Evolutionary conservation across 2,329 filamentous ascomycete species (phyloP).

Genomic region (Neonectria magnoliae): DNA sequence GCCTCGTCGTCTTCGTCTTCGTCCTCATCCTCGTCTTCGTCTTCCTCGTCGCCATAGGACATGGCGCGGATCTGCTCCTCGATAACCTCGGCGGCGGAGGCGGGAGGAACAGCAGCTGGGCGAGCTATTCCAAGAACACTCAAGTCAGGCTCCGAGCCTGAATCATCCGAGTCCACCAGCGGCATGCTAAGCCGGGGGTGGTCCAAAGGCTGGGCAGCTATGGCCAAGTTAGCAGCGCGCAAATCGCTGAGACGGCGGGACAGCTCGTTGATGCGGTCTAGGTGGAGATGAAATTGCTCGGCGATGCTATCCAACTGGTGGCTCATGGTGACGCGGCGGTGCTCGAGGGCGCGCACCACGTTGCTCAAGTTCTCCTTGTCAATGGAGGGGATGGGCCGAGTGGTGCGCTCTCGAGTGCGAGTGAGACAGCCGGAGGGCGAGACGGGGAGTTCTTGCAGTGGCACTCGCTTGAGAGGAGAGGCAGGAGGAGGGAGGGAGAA

Average conservation of each 20-base stretch:
- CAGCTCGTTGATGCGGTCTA: slow-evolving; percentile 16
- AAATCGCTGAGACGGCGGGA: slow-evolving; percentile 11
- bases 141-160: slow-evolving; percentile 50
- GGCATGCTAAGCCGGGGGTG: slow-evolving; percentile 51
- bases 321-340: slow-evolving; percentile 20
- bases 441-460: slow-evolving; percentile 42
- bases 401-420: slow-evolving; percentile 31
- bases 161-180: slow-evolving; percentile 48
- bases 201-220: slow-evolving; percentile 44
- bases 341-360: slow-evolving; percentile 26
- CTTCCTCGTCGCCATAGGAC: slow-evolving; percentile 39
- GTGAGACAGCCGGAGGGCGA: slow-evolving; percentile 36
- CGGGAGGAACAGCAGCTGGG: slow-evolving; percentile 35
- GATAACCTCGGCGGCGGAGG: slow-evolving; percentile 23
- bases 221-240: slow-evolving; percentile 26
- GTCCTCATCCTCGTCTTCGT: slow-evolving; percentile 35
- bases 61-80: slow-evolving; percentile 46
- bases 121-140: slow-evolving; percentile 50
- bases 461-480: slow-evolving; percentile 36
- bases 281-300: slow-evolving; percentile 9
- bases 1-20: slow-evolving; percentile 37
- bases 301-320: slow-evolving; percentile 21
- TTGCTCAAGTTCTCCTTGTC: slow-evolving; percentile 44
- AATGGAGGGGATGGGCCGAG: slow-evolving; percentile 37
- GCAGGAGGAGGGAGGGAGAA: slow-evolving; percentile 9